These are phyloP conservation scores for Colletotrichum acutatum DNA, from an alignment of 2,329 filamentous ascomycete species.

Conservation along the genomic window DNA sequence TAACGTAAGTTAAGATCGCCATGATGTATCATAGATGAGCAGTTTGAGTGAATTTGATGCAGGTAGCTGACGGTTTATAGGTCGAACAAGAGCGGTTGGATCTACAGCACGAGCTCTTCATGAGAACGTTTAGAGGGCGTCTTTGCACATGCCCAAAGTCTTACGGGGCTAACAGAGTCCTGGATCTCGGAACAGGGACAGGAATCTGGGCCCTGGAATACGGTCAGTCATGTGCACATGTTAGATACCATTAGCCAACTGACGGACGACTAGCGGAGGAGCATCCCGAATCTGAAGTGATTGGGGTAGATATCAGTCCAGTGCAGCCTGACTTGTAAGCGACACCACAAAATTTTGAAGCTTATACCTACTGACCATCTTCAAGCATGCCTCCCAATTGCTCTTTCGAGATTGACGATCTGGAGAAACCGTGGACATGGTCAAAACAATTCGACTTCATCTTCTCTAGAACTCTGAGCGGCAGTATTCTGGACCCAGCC, in stretches of 20 bases:
- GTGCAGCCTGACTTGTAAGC: constrained; percentile 33
- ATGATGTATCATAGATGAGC: background rate
- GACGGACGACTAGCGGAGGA: constrained; percentile 38
- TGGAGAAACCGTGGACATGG: constrained; percentile 48
- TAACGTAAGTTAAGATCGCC: background rate
- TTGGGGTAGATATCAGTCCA: constrained; percentile 33
- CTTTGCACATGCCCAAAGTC: constrained; percentile 43
- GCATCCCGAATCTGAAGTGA: constrained; percentile 45
- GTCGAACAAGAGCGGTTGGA: constrained; percentile 39
- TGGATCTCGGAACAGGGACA: constrained; percentile 42
- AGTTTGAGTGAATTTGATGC: accelerated
- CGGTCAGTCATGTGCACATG: constrained; percentile 21
- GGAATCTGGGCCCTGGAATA: constrained; percentile 43
- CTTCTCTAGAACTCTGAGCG: constrained; percentile 45
- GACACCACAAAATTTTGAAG: background rate
- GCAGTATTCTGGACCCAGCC: constrained; percentile 42
- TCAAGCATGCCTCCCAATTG: constrained; percentile 55
- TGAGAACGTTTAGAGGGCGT: constrained; percentile 45
- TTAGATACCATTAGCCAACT: background rate
- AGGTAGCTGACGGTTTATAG: background rate
- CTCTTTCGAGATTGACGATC: constrained; percentile 54
- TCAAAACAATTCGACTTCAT: constrained; percentile 48
- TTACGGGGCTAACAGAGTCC: constrained; percentile 35
- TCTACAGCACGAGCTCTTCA: constrained; percentile 50
- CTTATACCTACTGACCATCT: background rate